phyloP scores from a whole-genome alignment of 345 rosid genomes.

The Cardiospermum halicacabum region DNA sequence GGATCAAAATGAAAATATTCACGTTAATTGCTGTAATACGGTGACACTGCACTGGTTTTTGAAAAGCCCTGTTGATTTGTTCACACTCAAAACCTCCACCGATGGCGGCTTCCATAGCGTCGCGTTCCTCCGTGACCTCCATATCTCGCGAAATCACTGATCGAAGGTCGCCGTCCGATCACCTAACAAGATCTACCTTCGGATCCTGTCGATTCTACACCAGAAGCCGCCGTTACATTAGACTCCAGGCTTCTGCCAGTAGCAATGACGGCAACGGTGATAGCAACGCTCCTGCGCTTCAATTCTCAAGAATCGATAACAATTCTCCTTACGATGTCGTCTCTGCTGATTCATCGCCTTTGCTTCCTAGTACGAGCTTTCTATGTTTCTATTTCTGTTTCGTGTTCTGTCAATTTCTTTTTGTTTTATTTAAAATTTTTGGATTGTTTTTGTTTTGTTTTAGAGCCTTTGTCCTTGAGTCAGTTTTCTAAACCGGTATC shows the following conservation, averaged over 20 bases:
- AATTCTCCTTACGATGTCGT: slow-evolving; percentile 21
- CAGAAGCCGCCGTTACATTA: slow-evolving; percentile 22
- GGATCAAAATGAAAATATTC: no score
- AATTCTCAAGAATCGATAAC: slow-evolving; percentile 32
- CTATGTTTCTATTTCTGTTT: not conserved
- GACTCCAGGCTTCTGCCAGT: slow-evolving; percentile 25
- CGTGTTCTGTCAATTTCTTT: not conserved
- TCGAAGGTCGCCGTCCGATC: slow-evolving; percentile 26
- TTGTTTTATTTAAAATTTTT: not conserved
- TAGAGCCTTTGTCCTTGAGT: slow-evolving; percentile 79
- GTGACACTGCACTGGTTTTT: not conserved
- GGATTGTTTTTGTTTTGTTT: not conserved
- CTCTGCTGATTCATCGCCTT: slow-evolving; percentile 29
- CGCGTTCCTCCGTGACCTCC: slow-evolving; percentile 28
- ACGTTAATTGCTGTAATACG: no score
- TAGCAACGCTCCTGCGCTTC: slow-evolving; percentile 30
- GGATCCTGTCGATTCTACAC: slow-evolving; percentile 11
- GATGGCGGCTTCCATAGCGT: slow-evolving; percentile 40
- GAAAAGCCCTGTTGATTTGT: not conserved
- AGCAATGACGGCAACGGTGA: slow-evolving; percentile 12
- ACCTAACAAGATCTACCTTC: slow-evolving; percentile 2
- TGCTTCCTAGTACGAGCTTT: slow-evolving; percentile 61
- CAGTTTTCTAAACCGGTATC: slow-evolving; percentile 41
- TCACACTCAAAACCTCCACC: slow-evolving; percentile 4
- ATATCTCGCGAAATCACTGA: slow-evolving; percentile 22